Percentiles rank a stretch among this genome's conserved stretches.
phyloP scores from a whole-genome alignment of 2,329 filamentous ascomycete genomes.

The Thermothelomyces thermophilus region DNA sequence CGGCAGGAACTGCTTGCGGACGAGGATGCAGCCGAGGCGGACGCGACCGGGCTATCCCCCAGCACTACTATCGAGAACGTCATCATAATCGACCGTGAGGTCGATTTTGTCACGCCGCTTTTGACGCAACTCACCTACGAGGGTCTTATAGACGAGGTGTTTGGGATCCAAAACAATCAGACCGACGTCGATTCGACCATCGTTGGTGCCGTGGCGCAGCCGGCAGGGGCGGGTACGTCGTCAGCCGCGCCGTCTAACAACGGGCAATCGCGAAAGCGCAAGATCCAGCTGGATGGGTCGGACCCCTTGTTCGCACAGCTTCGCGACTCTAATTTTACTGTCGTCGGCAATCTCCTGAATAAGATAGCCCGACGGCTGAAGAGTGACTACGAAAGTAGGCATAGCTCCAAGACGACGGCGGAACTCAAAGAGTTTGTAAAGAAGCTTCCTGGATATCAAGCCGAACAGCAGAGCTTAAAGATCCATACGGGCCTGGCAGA shows the following conservation, averaged over 20 bases:
- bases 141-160: constrained; percentile 88
- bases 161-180: constrained; percentile 86
- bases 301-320: constrained; percentile 85
- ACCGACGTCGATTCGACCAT: constrained; percentile 88
- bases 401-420: constrained; percentile 77
- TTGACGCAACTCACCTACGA: constrained; percentile 96
- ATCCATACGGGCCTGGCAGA: constrained; percentile 88
- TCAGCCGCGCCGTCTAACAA: constrained; percentile 39
- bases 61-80: constrained; percentile 84
- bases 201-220: constrained; percentile 64
- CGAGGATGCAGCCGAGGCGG: constrained; percentile 60
- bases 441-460: constrained; percentile 84
- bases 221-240: constrained; percentile 42
- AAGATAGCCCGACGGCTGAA: constrained; percentile 82
- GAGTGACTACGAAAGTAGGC: constrained; percentile 79
- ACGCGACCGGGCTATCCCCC: constrained; percentile 65
- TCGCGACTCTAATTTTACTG: constrained; percentile 89
- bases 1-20: constrained; percentile 79
- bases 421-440: constrained; percentile 94
- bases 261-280: constrained; percentile 66
- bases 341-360: constrained; percentile 82
- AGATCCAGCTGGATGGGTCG: constrained; percentile 79
- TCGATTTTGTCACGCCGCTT: constrained; percentile 85
- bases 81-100: constrained; percentile 90
- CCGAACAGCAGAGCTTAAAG: constrained; percentile 88